Evolutionary conservation across 2,329 filamentous ascomycete species (phyloP).

Genomic region (Aspergillus proliferans): DNA sequence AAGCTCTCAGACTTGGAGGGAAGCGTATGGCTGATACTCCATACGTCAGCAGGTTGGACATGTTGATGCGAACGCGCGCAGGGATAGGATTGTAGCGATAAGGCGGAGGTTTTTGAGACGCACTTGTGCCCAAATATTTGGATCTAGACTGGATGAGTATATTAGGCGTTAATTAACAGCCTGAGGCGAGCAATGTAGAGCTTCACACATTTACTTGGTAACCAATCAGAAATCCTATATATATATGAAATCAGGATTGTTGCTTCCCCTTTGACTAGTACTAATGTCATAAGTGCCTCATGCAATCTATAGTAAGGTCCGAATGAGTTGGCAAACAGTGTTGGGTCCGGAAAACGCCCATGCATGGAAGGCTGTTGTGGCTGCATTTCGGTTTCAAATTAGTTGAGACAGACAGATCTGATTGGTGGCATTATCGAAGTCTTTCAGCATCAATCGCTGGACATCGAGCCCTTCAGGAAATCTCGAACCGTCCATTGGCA

Average conservation of each 20-base stretch:
- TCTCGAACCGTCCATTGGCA: neutral
- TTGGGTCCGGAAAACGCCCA: neutral
- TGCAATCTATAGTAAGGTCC: neutral
- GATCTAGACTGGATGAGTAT: slow-evolving; percentile 1
- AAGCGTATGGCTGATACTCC: neutral
- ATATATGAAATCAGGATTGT: neutral
- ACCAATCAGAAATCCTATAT: neutral
- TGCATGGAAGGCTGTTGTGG: neutral
- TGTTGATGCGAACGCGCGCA: slow-evolving; percentile 2
- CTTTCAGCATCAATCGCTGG: neutral
- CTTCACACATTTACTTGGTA: neutral
- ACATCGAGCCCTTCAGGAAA: neutral
- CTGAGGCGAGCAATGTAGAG: slow-evolving; percentile 5
- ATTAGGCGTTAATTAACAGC: slow-evolving; percentile 3
- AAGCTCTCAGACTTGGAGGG: neutral
- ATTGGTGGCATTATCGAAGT: neutral
- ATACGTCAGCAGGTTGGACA: slow-evolving; percentile 1
- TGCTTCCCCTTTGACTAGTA: neutral
- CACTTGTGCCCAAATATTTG: slow-evolving; percentile 12
- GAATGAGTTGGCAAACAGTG: neutral
- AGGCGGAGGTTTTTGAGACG: slow-evolving; percentile 2
- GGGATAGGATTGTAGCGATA: neutral
- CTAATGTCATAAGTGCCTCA: neutral
- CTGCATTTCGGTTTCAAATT: neutral
- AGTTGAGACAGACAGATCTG: neutral